Evolutionary conservation across 2,329 filamentous ascomycete species (phyloP), one percentile per base, ranked within the genome.

Genomic region (Diplodia sapinea): DNA sequence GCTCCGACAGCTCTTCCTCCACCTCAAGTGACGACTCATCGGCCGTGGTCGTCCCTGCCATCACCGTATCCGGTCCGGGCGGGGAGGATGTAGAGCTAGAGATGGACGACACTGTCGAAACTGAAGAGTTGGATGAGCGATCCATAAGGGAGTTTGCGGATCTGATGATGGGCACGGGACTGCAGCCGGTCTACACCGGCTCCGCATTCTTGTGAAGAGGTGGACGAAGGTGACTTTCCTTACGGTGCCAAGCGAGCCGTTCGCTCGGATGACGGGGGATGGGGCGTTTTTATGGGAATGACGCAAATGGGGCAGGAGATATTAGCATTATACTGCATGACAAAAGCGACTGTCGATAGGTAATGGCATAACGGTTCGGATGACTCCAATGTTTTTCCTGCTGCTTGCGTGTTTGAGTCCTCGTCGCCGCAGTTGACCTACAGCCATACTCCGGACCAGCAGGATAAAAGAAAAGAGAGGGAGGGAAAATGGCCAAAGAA

Each of bases 261-360:
- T 29, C 17, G 20, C 23, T 23, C 50, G 20, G 8, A 13, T n/a
- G 12, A 8, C 31, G 36, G 55, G 55, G 55, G 17, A 29, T 20
- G 23, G 38, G 56, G 26, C 23, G 40, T 59, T 33, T 51, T 63
- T 11, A 50, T 17, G 59, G 59, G 47, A 51, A 38, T 33, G 26
- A 33, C 3, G n/a, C 4, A 20, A n/a, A 33, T 31, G n/a, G 31
- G 59, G 15, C 13, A 31, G 36, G n/a, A 23, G 31, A 38, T 52
- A 13, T 36, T 51, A 33, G 47, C 31, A 63, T 31, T 63, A 26
- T 20, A 63, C 47, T 63, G 59, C 59, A 63, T 63, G 36, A 49
- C 29, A 63, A 63, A 63, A 63, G 59, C 31, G 29, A 43, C 29
- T 63, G 47, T 63, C 36, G 23, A 63, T 63, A 63, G 59, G 29